phyloP scores from a whole-genome alignment of 2,329 filamentous ascomycete species.

The Lachnellula arida region DNA sequence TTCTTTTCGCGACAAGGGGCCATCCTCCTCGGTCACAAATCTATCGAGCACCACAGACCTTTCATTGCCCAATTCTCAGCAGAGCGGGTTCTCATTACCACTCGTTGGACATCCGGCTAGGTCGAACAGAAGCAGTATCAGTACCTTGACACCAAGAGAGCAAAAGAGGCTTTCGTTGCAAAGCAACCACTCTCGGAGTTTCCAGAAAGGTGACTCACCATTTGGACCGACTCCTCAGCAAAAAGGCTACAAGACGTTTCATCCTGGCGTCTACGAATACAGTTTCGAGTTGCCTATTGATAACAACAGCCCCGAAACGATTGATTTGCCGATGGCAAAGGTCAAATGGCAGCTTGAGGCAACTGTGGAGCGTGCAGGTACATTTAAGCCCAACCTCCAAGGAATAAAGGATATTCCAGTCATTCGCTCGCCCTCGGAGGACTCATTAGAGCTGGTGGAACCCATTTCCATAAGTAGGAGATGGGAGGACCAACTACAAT shows the following conservation, averaged over 20 bases:
- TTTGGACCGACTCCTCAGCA: conserved; percentile 52
- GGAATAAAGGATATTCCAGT: conserved; percentile 63
- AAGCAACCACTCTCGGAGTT: conserved; percentile 62
- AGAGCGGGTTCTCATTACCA: conserved; percentile 21
- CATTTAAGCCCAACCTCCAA: conserved; percentile 64
- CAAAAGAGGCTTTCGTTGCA: conserved; percentile 59
- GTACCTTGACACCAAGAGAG: conserved; percentile 24
- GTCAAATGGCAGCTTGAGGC: conserved; percentile 69
- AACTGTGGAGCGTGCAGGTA: conserved; percentile 62
- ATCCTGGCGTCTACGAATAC: conserved; percentile 36
- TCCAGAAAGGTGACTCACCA: conserved; percentile 57
- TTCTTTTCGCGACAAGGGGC: conserved; percentile 31
- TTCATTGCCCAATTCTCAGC: conserved; percentile 2
- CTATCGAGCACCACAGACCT: conserved; percentile 11
- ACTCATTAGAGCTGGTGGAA: conserved; percentile 67
- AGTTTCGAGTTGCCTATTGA: conserved; percentile 83
- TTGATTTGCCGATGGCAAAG: conserved; percentile 64
- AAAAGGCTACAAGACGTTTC: conserved; percentile 67
- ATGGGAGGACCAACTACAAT: conserved; percentile 73
- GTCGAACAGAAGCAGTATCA: conserved; percentile 25
- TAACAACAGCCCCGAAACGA: conserved; percentile 67
- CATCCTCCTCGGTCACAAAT: conserved; percentile 27
- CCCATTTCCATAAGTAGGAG: conserved; percentile 71
- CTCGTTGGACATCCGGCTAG: conserved; percentile 14
- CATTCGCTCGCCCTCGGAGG: conserved; percentile 64